Base-by-base conservation (phyloP, 2,329 filamentous ascomycete genomes). In the Periconia sp. region DNA sequence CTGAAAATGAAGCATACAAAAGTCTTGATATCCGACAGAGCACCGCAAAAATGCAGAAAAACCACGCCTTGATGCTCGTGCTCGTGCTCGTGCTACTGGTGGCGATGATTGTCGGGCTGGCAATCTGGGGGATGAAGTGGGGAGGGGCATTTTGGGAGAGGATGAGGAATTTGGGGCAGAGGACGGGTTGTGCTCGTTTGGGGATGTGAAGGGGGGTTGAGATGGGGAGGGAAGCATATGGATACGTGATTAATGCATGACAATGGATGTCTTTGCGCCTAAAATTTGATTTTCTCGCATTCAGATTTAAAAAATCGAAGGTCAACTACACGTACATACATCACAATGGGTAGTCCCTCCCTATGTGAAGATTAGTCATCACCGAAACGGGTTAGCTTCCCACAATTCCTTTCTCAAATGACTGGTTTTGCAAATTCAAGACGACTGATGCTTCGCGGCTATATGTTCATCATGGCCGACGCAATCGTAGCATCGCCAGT, bases 381-480 rank as follows among this genome's bases (percentile, higher is more conserved):
- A 27, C 49, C 37, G 11, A 31, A 56, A n/a, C 3, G 3, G 31
- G 47, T 30, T 56, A 53, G 54, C 43, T 37, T 40, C 47, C 8
- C 54, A 44, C 54, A 54, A 45, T 48, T 54, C 30, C 50, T 45
- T 57, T 53, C 19, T 54, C 44, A 35, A n/a, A 48, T 41, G 13
- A 42, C 31, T 19, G n/a, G 37, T 43, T 19, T 11, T 14, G 23
- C 43, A 18, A 30, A 19, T 44, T 13, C 15, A 15, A 44, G 35
- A 41, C 42, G 27, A 17, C 47, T 5, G 23, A 27, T 27, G 43
- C 17, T 20, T 30, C 45, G 20, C 17, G 13, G n/a, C 31, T 31
- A 42, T 35, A 19, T 30, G 47, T 41, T 41, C 41, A 47, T 13
- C 23, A 60, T 63, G 58, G 55, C 57, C 43, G 56, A 49, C 30